These are phyloP conservation scores for Tylopilus subfusipes DNA, from an alignment of 768 basidiomycete species.

Conservation along the genomic window DNA sequence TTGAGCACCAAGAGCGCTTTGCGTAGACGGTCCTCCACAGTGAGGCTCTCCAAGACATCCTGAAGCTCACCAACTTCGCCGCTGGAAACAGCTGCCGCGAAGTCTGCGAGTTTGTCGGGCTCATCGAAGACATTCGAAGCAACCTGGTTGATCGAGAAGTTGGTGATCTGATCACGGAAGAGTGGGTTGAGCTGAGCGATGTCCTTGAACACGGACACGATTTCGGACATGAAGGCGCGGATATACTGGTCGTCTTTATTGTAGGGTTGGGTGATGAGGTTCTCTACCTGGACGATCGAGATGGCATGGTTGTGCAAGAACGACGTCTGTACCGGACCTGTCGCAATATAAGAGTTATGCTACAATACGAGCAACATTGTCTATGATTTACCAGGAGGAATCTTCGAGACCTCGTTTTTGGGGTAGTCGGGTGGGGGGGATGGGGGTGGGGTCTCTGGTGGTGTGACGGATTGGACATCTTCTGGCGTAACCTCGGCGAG, in stretches of 20 bases:
- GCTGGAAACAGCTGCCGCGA: constrained; percentile 91
- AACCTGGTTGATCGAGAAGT: constrained; percentile 90
- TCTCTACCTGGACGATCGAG: constrained; percentile 86
- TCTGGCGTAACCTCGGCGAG: constrained; percentile 37
- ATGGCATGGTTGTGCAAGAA: constrained; percentile 80
- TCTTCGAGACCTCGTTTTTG: constrained; percentile 24
- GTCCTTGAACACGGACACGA: constrained; percentile 97
- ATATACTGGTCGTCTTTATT: constrained; percentile 93
- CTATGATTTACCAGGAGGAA: constrained; percentile 19
- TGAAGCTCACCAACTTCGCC: constrained; percentile 93
- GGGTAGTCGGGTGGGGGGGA: constrained; percentile 25
- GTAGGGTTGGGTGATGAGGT: constrained; percentile 76
- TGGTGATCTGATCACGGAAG: constrained; percentile 97
- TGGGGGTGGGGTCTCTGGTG: constrained; percentile 39
- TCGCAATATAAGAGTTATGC: constrained; percentile 1
- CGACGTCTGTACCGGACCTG: constrained; percentile 72
- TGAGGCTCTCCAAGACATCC: constrained; percentile 84
- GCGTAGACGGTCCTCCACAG: constrained; percentile 83
- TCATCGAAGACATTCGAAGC: constrained; percentile 95
- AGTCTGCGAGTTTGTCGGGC: constrained; percentile 95
- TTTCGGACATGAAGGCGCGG: constrained; percentile 94
- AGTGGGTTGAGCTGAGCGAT: constrained; percentile 95
- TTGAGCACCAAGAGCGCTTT: constrained; percentile 91
- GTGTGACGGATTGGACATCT: constrained; percentile 41
- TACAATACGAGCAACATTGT: too few relatives aligned